Percentiles rank a stretch among this genome's conserved stretches.
Conservation (phyloP, 306 rosid species). For the Vigna angularis region DNA sequence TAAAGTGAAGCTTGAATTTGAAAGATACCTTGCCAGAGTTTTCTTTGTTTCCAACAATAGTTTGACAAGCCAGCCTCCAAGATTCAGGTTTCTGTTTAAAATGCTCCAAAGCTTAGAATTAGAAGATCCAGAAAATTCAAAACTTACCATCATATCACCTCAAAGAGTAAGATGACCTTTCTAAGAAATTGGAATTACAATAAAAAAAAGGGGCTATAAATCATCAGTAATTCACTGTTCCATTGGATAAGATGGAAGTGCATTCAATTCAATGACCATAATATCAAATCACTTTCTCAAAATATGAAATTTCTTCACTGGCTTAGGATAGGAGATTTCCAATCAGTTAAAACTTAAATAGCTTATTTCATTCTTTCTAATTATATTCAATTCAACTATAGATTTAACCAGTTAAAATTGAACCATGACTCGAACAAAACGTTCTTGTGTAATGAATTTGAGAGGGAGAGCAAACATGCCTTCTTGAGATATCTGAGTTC, state of each 20-base stretch:
- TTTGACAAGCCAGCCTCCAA: constrained; percentile 98
- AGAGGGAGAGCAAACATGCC: constrained; percentile 54
- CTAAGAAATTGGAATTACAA: background rate
- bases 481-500: constrained; percentile 86
- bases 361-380: background rate
- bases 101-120: constrained; percentile 17
- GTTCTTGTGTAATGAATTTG: background rate
- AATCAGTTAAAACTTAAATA: background rate
- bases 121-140: constrained; percentile 27
- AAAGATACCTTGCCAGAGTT: constrained; percentile 84
- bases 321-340: constrained; percentile 13
- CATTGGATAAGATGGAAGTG: constrained; percentile 10
- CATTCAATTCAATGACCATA: constrained; percentile 11
- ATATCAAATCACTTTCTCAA: constrained; percentile 1
- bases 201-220: background rate
- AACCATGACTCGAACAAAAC: background rate
- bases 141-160: background rate
- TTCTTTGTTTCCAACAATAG: constrained; percentile 92
- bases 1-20: constrained; percentile 37
- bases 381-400: background rate
- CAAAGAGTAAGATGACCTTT: background rate
- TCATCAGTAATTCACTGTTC: background rate
- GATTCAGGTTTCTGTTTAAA: constrained; percentile 84
- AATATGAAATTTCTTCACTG: constrained; percentile 12
- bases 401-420: background rate